phyloP scores from a whole-genome alignment of 78 protist genomes.

The Dictyostelium firmibasis region DNA sequence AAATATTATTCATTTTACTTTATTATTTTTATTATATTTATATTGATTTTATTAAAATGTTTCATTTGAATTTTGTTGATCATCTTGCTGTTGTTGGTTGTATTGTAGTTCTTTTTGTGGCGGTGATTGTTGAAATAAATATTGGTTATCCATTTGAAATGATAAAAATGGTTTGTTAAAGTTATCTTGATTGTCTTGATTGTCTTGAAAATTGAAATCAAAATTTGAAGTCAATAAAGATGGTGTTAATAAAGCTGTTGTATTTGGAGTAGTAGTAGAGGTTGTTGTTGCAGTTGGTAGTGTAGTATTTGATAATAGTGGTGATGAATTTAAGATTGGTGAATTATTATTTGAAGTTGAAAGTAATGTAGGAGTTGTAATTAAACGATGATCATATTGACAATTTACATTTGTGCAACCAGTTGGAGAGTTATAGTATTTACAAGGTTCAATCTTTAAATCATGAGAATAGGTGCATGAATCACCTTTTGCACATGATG shows the following conservation, averaged over 20 bases:
- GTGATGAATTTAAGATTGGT: neutral
- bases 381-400: slow-evolving; percentile 49
- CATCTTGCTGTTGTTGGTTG: slow-evolving; percentile 3
- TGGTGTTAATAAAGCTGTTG: neutral
- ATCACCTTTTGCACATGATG: slow-evolving; percentile 29
- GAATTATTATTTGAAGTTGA: neutral
- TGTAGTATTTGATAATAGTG: neutral
- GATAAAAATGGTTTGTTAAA: neutral
- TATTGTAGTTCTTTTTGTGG: neutral
- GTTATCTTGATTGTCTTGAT: neutral
- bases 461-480: slow-evolving; percentile 64
- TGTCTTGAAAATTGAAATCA: neutral
- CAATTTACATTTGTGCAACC: slow-evolving; percentile 66
- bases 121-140: neutral
- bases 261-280: neutral
- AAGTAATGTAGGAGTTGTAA: neutral
- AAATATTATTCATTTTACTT: too few relatives aligned
- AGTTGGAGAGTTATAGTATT: slow-evolving; percentile 36
- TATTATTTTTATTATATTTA: neutral
- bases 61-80: neutral
- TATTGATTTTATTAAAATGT: neutral
- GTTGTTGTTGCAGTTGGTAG: neutral
- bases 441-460: slow-evolving; percentile 31
- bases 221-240: neutral
- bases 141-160: neutral